phyloP scores from a whole-genome alignment of 73 alveolate species.

The Tetrahymena borealis region DNA sequence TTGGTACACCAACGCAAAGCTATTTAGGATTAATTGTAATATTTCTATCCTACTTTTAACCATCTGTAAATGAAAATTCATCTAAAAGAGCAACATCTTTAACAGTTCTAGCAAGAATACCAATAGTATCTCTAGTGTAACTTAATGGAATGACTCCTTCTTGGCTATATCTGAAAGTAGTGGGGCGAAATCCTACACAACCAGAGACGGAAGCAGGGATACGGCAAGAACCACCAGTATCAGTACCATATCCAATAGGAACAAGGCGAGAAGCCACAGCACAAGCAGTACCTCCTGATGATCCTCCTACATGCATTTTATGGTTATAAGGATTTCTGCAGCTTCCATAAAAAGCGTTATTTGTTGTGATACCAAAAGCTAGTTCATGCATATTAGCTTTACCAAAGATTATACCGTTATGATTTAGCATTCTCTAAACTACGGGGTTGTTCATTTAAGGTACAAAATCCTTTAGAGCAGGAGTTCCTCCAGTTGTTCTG shows the following conservation, averaged over 20 bases:
- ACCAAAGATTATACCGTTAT: constrained; percentile 22
- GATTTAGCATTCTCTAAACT: too few relatives aligned
- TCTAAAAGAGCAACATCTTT: constrained; percentile 25
- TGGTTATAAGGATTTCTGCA: constrained; percentile 14
- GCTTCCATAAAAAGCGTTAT: constrained; percentile 8
- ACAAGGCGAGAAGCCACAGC: constrained; percentile 33
- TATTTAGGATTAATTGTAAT: too few relatives aligned
- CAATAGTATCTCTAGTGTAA: constrained; percentile 29
- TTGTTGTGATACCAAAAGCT: constrained; percentile 23
- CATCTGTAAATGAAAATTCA: too few relatives aligned
- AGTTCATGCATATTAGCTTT: constrained; percentile 44
- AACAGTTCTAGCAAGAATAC: constrained; percentile 12
- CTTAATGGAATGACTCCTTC: constrained; percentile 17
- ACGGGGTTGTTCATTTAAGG: too few relatives aligned
- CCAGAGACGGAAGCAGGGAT: constrained; percentile 42
- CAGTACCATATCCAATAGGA: constrained; percentile 50
- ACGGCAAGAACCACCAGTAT: constrained; percentile 52
- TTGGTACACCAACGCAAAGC: too few relatives aligned
- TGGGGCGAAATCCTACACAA: constrained; percentile 49
- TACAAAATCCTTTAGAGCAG: too few relatives aligned
- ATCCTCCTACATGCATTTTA: constrained; percentile 31
- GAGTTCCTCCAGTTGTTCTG: too few relatives aligned
- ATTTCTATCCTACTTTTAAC: too few relatives aligned
- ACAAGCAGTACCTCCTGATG: constrained; percentile 53
- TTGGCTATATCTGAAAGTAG: constrained; percentile 28